These are phyloP conservation scores for Umbilicus rupestris DNA, from an alignment of 164 flowering plant species.

Conservation along the genomic window DNA sequence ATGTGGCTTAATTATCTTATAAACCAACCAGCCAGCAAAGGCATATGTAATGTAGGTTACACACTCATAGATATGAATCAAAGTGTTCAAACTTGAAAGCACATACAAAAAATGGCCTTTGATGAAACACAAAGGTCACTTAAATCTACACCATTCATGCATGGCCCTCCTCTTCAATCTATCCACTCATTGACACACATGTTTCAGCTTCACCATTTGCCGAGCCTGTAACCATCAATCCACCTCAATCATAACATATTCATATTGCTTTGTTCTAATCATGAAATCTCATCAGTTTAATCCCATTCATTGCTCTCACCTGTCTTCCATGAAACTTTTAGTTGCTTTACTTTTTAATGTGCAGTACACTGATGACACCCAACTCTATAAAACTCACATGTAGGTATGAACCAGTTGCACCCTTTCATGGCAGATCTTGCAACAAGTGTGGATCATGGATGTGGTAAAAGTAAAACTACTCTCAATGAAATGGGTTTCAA, in stretches of 20 bases:
- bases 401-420: background rate
- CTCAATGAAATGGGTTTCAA: background rate
- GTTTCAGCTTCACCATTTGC: background rate
- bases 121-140: background rate
- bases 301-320: background rate
- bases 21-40: background rate
- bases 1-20: background rate
- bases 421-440: too few relatives aligned
- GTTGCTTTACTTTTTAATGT: background rate
- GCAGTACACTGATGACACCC: background rate
- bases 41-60: background rate
- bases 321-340: background rate
- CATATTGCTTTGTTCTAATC: background rate
- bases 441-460: background rate
- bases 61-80: background rate
- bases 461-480: background rate
- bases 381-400: background rate
- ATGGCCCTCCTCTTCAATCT: background rate
- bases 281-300: background rate
- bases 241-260: background rate
- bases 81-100: background rate
- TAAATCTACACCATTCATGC: background rate
- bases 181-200: background rate
- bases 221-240: constrained; percentile 1
- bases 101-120: background rate